Evolutionary conservation across 495 filamentous ascomycete species (phyloP).

Genomic region (Penicillium tannophilum): DNA sequence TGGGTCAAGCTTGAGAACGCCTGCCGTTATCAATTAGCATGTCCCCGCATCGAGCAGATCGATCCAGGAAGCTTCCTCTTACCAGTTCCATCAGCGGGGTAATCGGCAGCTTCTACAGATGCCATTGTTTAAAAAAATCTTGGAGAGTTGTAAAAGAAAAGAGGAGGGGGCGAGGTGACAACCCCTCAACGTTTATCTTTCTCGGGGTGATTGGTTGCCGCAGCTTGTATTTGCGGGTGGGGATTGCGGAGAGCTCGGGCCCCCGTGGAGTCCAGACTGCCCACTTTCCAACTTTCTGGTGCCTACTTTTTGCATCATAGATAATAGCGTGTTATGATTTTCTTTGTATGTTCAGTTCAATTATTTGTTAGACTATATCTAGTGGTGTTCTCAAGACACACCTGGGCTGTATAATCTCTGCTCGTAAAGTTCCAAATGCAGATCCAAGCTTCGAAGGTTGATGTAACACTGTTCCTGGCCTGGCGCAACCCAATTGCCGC

Average conservation of each 20-base stretch:
- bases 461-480: slow-evolving; percentile 17
- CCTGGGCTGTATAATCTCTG: too few species aligned
- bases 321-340: too few species aligned
- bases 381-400: too few species aligned
- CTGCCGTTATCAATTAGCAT: slow-evolving; percentile 41
- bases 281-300: slow-evolving; percentile 11
- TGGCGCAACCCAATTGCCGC: slow-evolving; percentile 12
- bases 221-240: slow-evolving; percentile 13
- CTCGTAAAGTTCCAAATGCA: slow-evolving; percentile 1
- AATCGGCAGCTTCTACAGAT: slow-evolving; percentile 8
- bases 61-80: not conserved
- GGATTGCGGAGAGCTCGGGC: slow-evolving; percentile 23
- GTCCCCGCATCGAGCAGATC: not conserved
- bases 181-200: slow-evolving; percentile 11
- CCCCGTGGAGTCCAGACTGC: slow-evolving; percentile 12
- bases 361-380: not conserved
- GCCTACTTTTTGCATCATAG: slow-evolving; percentile 7
- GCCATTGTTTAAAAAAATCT: slow-evolving; percentile 10
- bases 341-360: too few species aligned
- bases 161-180: slow-evolving; percentile 1
- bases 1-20: slow-evolving; percentile 84
- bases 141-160: slow-evolving; percentile 2
- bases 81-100: slow-evolving; percentile 27
- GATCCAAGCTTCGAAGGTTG: not conserved
- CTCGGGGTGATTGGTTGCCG: slow-evolving; percentile 13